Evolutionary conservation across 441 rosid genomes (phyloP).

Genomic region (Hura crepitans): DNA sequence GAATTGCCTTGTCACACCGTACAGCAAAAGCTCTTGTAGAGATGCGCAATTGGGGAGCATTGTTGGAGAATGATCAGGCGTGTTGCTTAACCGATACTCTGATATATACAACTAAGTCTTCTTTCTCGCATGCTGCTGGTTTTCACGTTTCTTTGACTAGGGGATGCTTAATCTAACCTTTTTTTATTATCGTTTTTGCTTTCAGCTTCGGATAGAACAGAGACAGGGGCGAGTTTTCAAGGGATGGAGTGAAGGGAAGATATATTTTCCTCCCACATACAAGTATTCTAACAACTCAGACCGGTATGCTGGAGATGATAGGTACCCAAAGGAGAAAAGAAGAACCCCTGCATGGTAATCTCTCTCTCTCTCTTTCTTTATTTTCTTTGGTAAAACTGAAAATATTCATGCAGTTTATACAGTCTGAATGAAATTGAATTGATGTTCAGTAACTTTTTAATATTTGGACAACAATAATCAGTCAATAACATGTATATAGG

Average conservation of each 20-base stretch:
- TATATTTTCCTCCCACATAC: conserved; percentile 97
- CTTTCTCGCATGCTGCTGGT: conserved; percentile 34
- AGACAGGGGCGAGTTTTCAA: conserved; percentile 64
- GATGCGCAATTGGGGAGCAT: conserved; percentile 90
- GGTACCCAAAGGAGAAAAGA: conserved; percentile 84
- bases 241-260: conserved; percentile 94
- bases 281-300: conserved; percentile 95
- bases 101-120: background rate
- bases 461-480: conserved; percentile 14
- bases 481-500: conserved; percentile 40
- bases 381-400: no score
- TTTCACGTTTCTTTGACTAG: background rate
- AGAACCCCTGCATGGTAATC: conserved; percentile 93
- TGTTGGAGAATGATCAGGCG: conserved; percentile 96
- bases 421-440: background rate
- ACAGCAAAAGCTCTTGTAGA: conserved; percentile 93
- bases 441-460: background rate
- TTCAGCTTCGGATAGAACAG: conserved; percentile 82
- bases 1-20: conserved; percentile 82
- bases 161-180: conserved; percentile 19
- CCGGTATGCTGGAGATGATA: conserved; percentile 77
- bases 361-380: background rate
- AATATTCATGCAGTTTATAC: background rate
- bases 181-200: conserved; percentile 22
- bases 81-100: conserved; percentile 17